Base-by-base conservation (phyloP, 2,329 filamentous ascomycete species). In the Colletotrichum spaethianum region DNA sequence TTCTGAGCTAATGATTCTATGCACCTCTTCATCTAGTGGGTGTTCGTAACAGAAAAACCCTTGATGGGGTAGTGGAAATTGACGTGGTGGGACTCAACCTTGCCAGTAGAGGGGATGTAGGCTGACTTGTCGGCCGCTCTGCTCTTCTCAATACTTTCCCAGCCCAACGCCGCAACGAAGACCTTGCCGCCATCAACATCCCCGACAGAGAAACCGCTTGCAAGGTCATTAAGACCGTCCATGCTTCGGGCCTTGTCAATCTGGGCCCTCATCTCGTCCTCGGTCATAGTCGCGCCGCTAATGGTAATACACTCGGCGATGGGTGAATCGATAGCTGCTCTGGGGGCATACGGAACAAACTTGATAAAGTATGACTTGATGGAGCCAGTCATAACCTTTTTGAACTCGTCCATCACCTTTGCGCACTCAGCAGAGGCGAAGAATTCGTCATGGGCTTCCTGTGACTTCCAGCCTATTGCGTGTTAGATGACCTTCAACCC, bases 31-130 rank as follows among this genome's bases (percentile, higher is more conserved):
- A 28, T 16, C 18, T 68, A 71, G 46, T 67, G 48, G 38, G 63
- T 71, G 50, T 71, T 67, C 48, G 63, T 71, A 18, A 42, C 56
- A 68, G 68, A 67, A 59, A 72, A 72, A 6, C 59, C 70, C 70
- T 64, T 63, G 16, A 72, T 44, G 3, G 70, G 70, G 36, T 53
- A 72, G 59, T 72, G 64, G 28, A 72, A 70, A 52, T 72, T 55
- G 52, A 70, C 66, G 18, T 70, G 70, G 23, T 72, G 70, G 14
- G 26, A 14, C 20, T 72, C 70, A 1, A 55, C n/a, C 42, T 70
- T 70, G 28, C 64, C 66, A 14, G 33, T 53, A 2, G 65, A 26
- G 1, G 68, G 68, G 8, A 70, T 33, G 52, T 72, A 72, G 0
- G 53, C 59, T 23, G 66, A 70, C 65, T 72, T 72, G 14, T 72